Percentiles rank a stretch among this genome's conserved stretches.
Evolutionary conservation across 148 eudicot genomes (phyloP).

Genomic region (Beta vulgaris): DNA sequence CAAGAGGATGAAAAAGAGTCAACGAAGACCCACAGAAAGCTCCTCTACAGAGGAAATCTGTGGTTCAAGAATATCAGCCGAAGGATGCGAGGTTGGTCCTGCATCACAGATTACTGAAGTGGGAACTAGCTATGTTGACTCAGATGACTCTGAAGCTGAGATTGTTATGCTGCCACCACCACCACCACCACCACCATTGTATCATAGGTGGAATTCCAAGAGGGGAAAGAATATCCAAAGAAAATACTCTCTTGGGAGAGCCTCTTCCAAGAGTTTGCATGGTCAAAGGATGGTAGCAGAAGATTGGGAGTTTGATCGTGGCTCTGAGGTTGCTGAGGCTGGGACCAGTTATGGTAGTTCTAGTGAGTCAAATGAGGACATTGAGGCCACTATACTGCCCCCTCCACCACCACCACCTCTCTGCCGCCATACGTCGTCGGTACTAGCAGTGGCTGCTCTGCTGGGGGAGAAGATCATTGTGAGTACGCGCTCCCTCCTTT

Average conservation of each 20-base stretch:
- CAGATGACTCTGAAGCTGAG: slow-evolving; percentile 27
- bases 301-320: slow-evolving; percentile 50
- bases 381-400: slow-evolving; percentile 10
- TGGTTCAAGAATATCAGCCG: slow-evolving; percentile 22
- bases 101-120: slow-evolving; percentile 19
- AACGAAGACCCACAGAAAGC: slow-evolving; percentile 25
- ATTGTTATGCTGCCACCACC: slow-evolving; percentile 18
- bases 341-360: slow-evolving; percentile 51
- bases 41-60: slow-evolving; percentile 17
- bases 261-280: slow-evolving; percentile 25
- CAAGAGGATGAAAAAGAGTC: slow-evolving; percentile 26
- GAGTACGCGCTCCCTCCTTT: slow-evolving; percentile 25
- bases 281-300: slow-evolving; percentile 26
- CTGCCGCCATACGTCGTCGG: slow-evolving; percentile 18
- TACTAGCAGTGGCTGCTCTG: slow-evolving; percentile 23
- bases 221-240: slow-evolving; percentile 25
- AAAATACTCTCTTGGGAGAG: slow-evolving; percentile 17
- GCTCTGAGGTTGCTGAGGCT: slow-evolving; percentile 45
- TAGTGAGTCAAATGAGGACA: slow-evolving; percentile 39
- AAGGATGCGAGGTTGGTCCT: slow-evolving; percentile 13
- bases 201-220: slow-evolving; percentile 23
- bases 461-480: slow-evolving; percentile 17
- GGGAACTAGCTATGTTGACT: slow-evolving; percentile 20
- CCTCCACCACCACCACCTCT: slow-evolving; percentile 30
- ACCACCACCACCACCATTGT: slow-evolving; percentile 20